Base-by-base conservation (phyloP, 2,329 filamentous ascomycete genomes). In the Xylaria sp. region DNA sequence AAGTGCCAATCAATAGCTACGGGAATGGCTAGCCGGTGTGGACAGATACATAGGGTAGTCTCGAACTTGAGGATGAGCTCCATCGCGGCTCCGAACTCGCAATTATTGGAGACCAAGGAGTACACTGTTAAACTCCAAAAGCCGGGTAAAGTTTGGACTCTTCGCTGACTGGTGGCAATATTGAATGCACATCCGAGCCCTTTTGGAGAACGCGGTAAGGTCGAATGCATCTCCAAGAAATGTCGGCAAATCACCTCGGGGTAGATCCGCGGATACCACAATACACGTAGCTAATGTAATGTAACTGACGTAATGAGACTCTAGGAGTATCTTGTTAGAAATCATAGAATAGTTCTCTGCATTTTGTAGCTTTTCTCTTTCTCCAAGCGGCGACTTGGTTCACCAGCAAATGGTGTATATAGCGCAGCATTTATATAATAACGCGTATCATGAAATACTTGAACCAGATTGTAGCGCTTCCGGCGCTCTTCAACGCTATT, bases 401-500 rank as follows among this genome's bases (percentile, higher is more conserved):
- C 11, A 33, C 51, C 51, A 33, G 9, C 7, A 10, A 39, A 29
- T 4, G 17, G 63, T 17, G 51, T 53, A 27, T 29, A n/a, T 47
- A 25, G n/a, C 45, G 29, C 22, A 49, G 10, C 3, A 22, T 36
- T 38, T 3, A 11, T 20, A 13, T 29, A 45, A 22, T 1, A 27
- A 47, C 13, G 5, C 33, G 38, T 55, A 65, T 3, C 2, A 68
- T 68, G 66, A 65, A 56, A 27, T 9, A 17, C 5, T 27, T 51
- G 9, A 51, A 44, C 22, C 25, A 20, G 17, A 11, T 56, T 22
- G 22, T 56, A n/a, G 45, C 61, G 45, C 11, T 65, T 10, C 44
- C 70, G 17, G 67, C 68, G 29, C 63, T 74, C 38, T 61, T 73
- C 29, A 54, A 60, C 25, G 63, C 66, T 4, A 44, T 55, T 17